Evolutionary conservation across 495 filamentous ascomycete species (phyloP).

Genomic region (Letharia columbiana): DNA sequence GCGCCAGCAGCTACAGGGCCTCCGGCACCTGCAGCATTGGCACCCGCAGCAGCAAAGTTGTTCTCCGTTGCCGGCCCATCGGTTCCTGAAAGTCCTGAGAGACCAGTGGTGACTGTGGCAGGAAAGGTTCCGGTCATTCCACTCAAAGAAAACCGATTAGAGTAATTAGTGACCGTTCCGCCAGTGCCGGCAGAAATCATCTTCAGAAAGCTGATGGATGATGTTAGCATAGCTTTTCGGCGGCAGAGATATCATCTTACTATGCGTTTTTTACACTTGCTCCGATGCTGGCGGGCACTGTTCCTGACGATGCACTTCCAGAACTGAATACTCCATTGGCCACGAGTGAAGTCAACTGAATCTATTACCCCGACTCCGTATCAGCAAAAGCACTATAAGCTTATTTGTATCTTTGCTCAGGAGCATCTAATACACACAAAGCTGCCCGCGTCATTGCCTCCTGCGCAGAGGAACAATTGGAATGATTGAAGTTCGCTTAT

Average conservation of each 20-base stretch:
- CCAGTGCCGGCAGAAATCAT: constrained; percentile 47
- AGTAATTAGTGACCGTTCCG: constrained; percentile 50
- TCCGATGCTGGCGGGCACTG: constrained; percentile 40
- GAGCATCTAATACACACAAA: constrained; percentile 31
- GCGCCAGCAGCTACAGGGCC: constrained; percentile 30
- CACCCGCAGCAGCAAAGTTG: constrained; percentile 26
- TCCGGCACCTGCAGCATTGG: constrained; percentile 13
- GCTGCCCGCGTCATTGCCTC: constrained; percentile 45
- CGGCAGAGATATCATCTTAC: constrained; percentile 33
- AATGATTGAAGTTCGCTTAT: constrained; percentile 48
- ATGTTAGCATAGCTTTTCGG: not conserved
- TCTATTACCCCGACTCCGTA: constrained; percentile 29
- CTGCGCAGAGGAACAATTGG: constrained; percentile 54
- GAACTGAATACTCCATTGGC: constrained; percentile 36
- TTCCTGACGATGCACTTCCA: constrained; percentile 45
- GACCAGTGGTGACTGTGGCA: constrained; percentile 33
- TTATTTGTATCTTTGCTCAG: constrained; percentile 11
- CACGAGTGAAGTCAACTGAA: constrained; percentile 37
- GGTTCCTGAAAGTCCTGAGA: constrained; percentile 38
- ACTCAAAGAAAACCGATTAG: constrained; percentile 54
- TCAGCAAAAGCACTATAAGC: constrained; percentile 2
- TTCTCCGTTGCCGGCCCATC: constrained; percentile 36
- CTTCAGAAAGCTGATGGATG: constrained; percentile 50
- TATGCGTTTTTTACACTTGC: constrained; percentile 52
- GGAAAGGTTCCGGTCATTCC: constrained; percentile 60